Base-by-base conservation (phyloP, 306 rosid species). In the Carpinus fangiana region DNA sequence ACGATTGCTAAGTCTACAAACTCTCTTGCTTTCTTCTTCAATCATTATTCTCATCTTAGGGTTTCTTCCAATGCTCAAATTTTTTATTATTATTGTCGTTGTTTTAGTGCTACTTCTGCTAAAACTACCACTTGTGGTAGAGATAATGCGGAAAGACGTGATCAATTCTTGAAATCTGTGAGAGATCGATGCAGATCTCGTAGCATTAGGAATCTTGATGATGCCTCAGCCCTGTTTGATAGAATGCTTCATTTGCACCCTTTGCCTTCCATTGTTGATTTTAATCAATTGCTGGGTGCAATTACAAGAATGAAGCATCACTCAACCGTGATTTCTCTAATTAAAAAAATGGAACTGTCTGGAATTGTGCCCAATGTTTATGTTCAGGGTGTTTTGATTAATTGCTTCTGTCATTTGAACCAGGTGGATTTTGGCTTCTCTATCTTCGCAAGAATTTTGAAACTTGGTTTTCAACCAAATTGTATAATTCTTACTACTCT, bases 341-440 rank as follows among this genome's bases (percentile, higher is more conserved):
- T 75, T 65, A 83, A 78, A 13, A 69, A 70, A 67, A 48, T 83
- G 31, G 59, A 43, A 10, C 66, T 31, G 2, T 21, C 38, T 0
- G 77, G 84, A 4, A 14, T 70, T 18, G 12, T n/a, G n/a, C n/a
- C 61, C 7, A n/a, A 82, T 75, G 56, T 12, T 0, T 80, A 53
- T 56, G 78, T 72, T 47, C 57, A 82, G 17, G 78, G 7, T 23
- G 75, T 85, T 26, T 43, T 73, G 8, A 80, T 78, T 31, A 64
- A 85, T 8, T 85, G 80, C 38, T 84, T 53, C 1, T 82, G 79
- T 34, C 84, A 11, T 53, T 54, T 77, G 47, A 79, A 60, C 50
- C 8, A 28, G 9, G 64, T 79, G 54, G 48, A 5, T 11, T 3
- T 26, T 41, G 16, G 65, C 48, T 47, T 57, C 26, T 81, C 82